Conservation (phyloP, 768 basidiomycete genomes). For the Suillus subaureus region DNA sequence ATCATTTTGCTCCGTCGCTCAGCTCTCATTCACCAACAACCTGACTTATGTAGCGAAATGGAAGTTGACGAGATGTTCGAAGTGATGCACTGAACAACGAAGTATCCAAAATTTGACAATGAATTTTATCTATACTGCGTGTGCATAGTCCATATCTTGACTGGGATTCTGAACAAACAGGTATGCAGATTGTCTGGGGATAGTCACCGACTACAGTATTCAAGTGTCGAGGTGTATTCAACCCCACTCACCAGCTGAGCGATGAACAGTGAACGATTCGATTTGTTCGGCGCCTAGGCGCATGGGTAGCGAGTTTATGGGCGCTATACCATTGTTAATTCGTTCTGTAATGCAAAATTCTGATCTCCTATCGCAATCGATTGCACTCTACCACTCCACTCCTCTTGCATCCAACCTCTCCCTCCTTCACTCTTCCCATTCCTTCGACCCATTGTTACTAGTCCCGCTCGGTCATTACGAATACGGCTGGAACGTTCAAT, state of each 20-base stretch:
- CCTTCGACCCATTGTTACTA: no score
- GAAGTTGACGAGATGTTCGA: neutral
- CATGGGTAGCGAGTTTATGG: conserved; percentile 31
- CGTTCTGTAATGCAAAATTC: neutral
- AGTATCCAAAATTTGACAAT: neutral
- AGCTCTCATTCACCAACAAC: neutral
- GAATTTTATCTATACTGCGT: neutral
- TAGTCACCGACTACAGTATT: neutral
- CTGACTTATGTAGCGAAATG: neutral
- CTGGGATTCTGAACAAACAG: neutral
- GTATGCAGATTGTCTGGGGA: neutral
- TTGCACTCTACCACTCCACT: no score
- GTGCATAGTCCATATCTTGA: neutral
- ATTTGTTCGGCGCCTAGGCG: conserved; percentile 58
- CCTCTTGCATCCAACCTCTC: no score
- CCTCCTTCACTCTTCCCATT: no score
- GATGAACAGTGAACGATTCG: neutral
- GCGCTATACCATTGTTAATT: neutral
- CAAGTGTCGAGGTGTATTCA: neutral
- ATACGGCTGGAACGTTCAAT: no score
- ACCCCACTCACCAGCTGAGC: neutral
- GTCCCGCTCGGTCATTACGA: no score
- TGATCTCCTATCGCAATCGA: no score
- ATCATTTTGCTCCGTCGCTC: neutral
- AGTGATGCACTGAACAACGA: neutral